These are phyloP conservation scores for Emericellopsis atlantica DNA, from an alignment of 2,329 filamentous ascomycete species.

Conservation along the genomic window DNA sequence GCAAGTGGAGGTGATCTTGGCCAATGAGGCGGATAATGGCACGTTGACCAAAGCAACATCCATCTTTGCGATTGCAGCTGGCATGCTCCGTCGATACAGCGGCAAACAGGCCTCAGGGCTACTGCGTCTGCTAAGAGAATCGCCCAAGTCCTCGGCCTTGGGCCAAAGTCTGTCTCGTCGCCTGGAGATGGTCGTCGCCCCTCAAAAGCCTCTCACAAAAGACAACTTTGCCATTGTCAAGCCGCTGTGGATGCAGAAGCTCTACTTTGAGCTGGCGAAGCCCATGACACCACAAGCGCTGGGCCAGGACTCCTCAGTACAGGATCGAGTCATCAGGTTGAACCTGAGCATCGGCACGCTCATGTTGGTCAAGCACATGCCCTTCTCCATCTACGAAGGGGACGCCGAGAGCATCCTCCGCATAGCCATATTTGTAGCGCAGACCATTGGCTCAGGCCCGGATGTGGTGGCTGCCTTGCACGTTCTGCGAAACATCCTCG, in stretches of 20 bases:
- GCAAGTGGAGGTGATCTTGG: not conserved
- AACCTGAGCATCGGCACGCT: slow-evolving; percentile 36
- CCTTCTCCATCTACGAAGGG: slow-evolving; percentile 36
- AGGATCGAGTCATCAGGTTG: slow-evolving; percentile 14
- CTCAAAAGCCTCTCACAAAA: slow-evolving; percentile 22
- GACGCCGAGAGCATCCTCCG: slow-evolving; percentile 34
- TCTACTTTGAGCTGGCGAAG: slow-evolving; percentile 31
- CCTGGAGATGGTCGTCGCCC: slow-evolving; percentile 27
- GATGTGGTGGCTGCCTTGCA: slow-evolving; percentile 35
- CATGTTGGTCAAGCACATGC: slow-evolving; percentile 34
- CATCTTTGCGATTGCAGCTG: slow-evolving; percentile 21
- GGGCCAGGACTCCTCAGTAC: slow-evolving; percentile 12
- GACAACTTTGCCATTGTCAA: slow-evolving; percentile 29
- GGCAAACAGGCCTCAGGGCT: slow-evolving; percentile 19
- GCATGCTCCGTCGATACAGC: slow-evolving; percentile 23
- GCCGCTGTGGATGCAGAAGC: slow-evolving; percentile 34
- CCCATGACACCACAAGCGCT: slow-evolving; percentile 26
- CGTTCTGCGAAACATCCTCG: slow-evolving; percentile 34
- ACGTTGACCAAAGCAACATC: slow-evolving; percentile 15
- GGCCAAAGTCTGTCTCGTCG: slow-evolving; percentile 27
- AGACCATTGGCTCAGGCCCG: slow-evolving; percentile 23
- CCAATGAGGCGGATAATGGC: not conserved
- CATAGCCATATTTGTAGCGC: slow-evolving; percentile 33
- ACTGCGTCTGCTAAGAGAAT: slow-evolving; percentile 20
- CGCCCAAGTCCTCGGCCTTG: slow-evolving; percentile 14